Base-by-base conservation (phyloP, 257 asterid genomes). In the Petunia secreta region DNA sequence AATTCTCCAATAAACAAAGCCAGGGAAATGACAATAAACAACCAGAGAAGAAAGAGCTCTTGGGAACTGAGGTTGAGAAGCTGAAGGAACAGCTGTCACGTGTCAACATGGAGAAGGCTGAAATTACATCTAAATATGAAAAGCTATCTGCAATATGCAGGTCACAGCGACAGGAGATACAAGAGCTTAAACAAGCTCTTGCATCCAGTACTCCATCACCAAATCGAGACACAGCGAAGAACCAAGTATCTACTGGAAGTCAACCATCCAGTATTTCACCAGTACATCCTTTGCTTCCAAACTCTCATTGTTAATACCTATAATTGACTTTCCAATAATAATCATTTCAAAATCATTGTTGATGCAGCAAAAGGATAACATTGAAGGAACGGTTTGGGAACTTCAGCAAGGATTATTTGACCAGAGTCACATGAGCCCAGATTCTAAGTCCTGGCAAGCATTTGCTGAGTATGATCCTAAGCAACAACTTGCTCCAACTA, bases 121-220 rank as follows among this genome's bases (percentile, higher is more conserved):
- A 96, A 83, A 83, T 94, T 54, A 88, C 93, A 44, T 94, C 96
- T 68, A 96, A 94, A 84, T 93, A 86, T 62, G 99, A 91, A 83
- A 96, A 94, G 80, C 95, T 96, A 71, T 85, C 98, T 16, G 94
- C 97, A 55, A 96, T 96, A 79, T 96, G 99, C 83, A 88, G 97
- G 82, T 93, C 97, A 25, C 99, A 96, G 84, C 81, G 98, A 63
- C 97, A 89, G 84, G 99, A 96, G 88, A 88, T 96, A 83, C 99
- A 94, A 80, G 98, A 96, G 44, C 97, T 96, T 63, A 94, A 92
- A 86, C 92, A 87, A 57, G 88, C 91, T 48, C 86, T 93, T 60
- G 89, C 97, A 81, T 89, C 93, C 46, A 92, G 84, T 84, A 88
- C 91, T 68, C 91, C 94, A 62, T 91, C 98, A 43, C 93, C 91